phyloP scores from a whole-genome alignment of 768 basidiomycete genomes.

The Russula abietina region DNA sequence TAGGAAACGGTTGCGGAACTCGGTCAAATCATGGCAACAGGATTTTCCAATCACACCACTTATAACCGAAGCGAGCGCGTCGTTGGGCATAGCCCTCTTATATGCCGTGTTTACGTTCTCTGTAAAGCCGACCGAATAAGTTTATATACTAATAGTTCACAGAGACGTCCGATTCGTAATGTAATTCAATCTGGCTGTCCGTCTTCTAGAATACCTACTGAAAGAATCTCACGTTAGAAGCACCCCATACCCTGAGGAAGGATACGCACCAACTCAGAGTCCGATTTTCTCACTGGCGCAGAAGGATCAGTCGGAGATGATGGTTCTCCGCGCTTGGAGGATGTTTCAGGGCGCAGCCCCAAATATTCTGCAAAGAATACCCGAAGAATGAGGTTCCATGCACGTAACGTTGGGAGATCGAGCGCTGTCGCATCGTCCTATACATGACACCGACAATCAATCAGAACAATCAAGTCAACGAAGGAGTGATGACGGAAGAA shows the following conservation, averaged over 20 bases:
- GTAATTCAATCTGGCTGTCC: not conserved
- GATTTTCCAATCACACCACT: no score
- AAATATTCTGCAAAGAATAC: slow-evolving; percentile 91
- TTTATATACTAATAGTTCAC: not conserved
- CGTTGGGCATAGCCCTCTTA: no score
- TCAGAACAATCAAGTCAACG: not conserved
- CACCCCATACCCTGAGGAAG: no score
- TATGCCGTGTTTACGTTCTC: no score
- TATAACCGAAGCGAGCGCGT: no score
- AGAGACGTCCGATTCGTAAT: not conserved
- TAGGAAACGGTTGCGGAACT: no score
- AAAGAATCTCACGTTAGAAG: not conserved
- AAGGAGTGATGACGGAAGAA: not conserved
- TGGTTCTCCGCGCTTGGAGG: slow-evolving; percentile 1
- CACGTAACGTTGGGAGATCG: slow-evolving; percentile 75
- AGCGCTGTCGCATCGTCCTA: slow-evolving; percentile 89
- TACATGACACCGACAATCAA: not conserved
- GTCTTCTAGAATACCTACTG: slow-evolving; percentile 9
- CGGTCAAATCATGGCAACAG: no score
- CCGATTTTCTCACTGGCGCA: slow-evolving; percentile 18
- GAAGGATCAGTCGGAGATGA: slow-evolving; percentile 1
- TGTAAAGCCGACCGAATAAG: not conserved
- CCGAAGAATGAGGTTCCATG: slow-evolving; percentile 85
- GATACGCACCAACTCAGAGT: slow-evolving; percentile 13
- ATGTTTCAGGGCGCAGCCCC: slow-evolving; percentile 48